These are phyloP conservation scores for Dipodascus geniculatus DNA, from an alignment of 805 yeast species.

Conservation along the genomic window DNA sequence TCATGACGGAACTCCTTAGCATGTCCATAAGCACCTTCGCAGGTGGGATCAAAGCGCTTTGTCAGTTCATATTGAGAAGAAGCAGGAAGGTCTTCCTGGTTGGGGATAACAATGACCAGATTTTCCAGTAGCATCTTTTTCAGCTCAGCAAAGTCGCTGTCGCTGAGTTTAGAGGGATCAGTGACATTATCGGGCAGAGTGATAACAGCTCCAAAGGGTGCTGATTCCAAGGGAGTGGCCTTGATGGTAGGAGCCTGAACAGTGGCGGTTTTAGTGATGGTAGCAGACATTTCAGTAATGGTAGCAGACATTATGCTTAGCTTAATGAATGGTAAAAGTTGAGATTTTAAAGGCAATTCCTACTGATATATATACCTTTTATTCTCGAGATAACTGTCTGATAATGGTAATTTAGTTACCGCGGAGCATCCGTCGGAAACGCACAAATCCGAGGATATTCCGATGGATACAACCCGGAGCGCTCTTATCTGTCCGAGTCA, in stretches of 20 bases:
- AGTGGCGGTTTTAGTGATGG: not conserved
- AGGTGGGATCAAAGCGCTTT: slow-evolving; percentile 65
- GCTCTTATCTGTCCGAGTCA: not conserved
- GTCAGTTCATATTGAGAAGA: slow-evolving; percentile 67
- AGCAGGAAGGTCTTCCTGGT: slow-evolving; percentile 57
- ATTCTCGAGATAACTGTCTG: not conserved
- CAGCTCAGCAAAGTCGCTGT: slow-evolving; percentile 50
- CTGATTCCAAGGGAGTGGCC: slow-evolving; percentile 36
- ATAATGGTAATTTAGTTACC: not conserved
- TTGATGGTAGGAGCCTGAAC: slow-evolving; percentile 4
- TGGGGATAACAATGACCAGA: slow-evolving; percentile 65
- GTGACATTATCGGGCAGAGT: slow-evolving; percentile 54
- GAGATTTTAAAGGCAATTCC: not conserved
- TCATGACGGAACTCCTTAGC: slow-evolving; percentile 63
- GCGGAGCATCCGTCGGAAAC: not conserved
- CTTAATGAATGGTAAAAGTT: too few species aligned
- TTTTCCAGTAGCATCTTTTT: slow-evolving; percentile 55
- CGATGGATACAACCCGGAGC: not conserved
- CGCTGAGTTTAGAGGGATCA: slow-evolving; percentile 60
- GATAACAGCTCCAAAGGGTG: slow-evolving; percentile 61
- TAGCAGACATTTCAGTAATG: not conserved
- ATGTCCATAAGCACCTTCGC: slow-evolving; percentile 68
- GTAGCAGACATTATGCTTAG: not conserved
- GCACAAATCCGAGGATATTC: not conserved
- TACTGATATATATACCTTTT: not conserved